Conservation (phyloP, 768 basidiomycete genomes). For the Coprinopsis strossmayeri region DNA sequence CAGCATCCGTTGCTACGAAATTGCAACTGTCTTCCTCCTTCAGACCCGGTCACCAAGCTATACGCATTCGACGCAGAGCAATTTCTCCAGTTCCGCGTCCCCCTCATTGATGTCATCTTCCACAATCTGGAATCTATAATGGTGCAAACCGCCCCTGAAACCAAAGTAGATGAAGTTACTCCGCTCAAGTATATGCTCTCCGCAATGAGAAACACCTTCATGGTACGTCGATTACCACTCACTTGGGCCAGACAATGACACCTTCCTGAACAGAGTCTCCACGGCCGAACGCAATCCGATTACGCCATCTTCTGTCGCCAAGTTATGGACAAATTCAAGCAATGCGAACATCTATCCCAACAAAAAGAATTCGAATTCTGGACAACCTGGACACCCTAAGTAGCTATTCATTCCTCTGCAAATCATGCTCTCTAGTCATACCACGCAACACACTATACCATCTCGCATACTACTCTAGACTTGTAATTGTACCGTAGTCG, state of each 20-base stretch:
- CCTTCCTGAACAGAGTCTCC: neutral
- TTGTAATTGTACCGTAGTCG: too few species aligned
- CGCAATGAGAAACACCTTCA: neutral
- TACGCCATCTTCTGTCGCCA: neutral
- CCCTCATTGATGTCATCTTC: constrained; percentile 3
- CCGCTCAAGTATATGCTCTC: neutral
- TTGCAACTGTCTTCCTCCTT: neutral
- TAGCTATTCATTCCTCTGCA: neutral
- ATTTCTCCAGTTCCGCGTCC: neutral
- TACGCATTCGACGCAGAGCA: neutral
- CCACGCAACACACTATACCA: too few species aligned
- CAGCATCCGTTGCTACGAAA: constrained; percentile 6
- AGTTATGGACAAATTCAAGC: neutral
- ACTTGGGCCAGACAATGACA: neutral
- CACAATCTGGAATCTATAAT: neutral
- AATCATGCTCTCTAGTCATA: too few species aligned
- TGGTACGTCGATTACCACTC: neutral
- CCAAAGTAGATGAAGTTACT: neutral
- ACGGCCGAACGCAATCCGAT: neutral
- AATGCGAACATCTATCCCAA: neutral
- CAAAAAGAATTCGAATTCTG: constrained; percentile 3
- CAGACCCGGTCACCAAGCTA: neutral
- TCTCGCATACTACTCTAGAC: too few species aligned
- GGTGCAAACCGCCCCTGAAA: neutral
- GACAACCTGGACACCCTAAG: neutral